phyloP scores from a whole-genome alignment of 768 basidiomycete genomes.

The Psilocybe azurescens region DNA sequence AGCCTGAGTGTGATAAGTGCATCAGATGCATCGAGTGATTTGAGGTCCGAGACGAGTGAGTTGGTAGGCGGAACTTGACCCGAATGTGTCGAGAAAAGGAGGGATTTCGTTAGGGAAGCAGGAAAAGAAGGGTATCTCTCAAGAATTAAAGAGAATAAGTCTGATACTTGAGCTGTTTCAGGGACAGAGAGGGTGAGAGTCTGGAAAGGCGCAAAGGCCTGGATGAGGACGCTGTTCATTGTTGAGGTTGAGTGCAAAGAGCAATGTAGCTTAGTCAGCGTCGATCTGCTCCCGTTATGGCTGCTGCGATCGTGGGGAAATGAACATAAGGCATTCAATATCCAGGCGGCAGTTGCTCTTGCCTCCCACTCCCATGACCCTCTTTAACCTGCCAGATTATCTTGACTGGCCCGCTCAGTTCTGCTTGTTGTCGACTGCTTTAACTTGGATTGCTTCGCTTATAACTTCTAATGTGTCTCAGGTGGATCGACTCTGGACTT shows the following conservation, averaged over 20 bases:
- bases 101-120: conserved; percentile 29
- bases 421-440: conserved; percentile 50
- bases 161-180: conserved; percentile 31
- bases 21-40: conserved; percentile 20
- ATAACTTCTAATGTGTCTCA: conserved; percentile 84
- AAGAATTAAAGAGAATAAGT: conserved; percentile 37
- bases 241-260: conserved; percentile 28
- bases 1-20: conserved; percentile 71
- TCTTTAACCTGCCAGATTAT: conserved; percentile 37
- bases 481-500: conserved; percentile 84
- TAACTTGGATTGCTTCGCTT: conserved; percentile 64
- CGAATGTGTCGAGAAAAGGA: conserved; percentile 43
- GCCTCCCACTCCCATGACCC: conserved; percentile 25
- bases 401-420: conserved; percentile 71
- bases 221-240: conserved; percentile 41
- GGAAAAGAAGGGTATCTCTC: conserved; percentile 41
- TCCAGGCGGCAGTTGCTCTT: background rate
- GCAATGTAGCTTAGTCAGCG: conserved; percentile 30
- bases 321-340: background rate
- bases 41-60: conserved; percentile 31
- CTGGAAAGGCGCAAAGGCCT: conserved; percentile 40
- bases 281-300: background rate
- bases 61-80: conserved; percentile 36
- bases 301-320: conserved; percentile 7
- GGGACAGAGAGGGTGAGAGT: conserved; percentile 43